These are phyloP conservation scores for Tylopilus intermedius DNA, from an alignment of 768 basidiomycete genomes.

Conservation along the genomic window DNA sequence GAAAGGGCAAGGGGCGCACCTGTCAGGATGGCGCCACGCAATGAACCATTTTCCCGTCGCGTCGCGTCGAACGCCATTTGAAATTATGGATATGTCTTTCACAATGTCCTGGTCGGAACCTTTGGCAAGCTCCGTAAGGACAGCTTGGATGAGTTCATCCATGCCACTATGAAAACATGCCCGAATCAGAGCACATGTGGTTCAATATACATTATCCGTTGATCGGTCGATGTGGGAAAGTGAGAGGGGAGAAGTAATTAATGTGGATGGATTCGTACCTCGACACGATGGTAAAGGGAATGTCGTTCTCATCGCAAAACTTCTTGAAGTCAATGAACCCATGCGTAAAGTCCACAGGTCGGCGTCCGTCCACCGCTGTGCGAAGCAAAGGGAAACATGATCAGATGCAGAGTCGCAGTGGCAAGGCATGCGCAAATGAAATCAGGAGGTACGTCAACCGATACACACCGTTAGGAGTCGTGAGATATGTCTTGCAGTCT, in stretches of 20 bases:
- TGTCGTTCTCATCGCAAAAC: slow-evolving; percentile 74
- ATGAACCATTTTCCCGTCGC: slow-evolving; percentile 67
- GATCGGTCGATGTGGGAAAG: slow-evolving; percentile 10
- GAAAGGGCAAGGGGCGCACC: slow-evolving; percentile 39
- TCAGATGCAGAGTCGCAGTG: background rate
- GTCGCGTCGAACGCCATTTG: slow-evolving; percentile 81
- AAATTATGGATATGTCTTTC: slow-evolving; percentile 79
- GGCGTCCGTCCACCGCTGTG: slow-evolving; percentile 10
- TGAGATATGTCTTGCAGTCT: slow-evolving; percentile 75
- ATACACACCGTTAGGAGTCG: slow-evolving; percentile 50
- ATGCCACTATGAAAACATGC: slow-evolving; percentile 62
- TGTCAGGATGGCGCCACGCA: slow-evolving; percentile 83
- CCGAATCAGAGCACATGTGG: slow-evolving; percentile 3
- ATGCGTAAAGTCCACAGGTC: slow-evolving; percentile 12
- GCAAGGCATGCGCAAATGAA: background rate
- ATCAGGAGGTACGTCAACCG: background rate
- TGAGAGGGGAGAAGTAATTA: background rate
- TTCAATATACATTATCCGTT: background rate
- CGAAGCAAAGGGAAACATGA: background rate
- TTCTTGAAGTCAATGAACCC: slow-evolving; percentile 86
- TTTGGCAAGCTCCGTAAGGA: slow-evolving; percentile 73
- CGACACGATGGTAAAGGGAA: slow-evolving; percentile 92
- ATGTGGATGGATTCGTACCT: slow-evolving; percentile 45
- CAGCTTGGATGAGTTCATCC: slow-evolving; percentile 89
- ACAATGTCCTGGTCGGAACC: slow-evolving; percentile 49